Conservation (phyloP, 2,329 filamentous ascomycete species). For the Pseudogymnoascus sp. region DNA sequence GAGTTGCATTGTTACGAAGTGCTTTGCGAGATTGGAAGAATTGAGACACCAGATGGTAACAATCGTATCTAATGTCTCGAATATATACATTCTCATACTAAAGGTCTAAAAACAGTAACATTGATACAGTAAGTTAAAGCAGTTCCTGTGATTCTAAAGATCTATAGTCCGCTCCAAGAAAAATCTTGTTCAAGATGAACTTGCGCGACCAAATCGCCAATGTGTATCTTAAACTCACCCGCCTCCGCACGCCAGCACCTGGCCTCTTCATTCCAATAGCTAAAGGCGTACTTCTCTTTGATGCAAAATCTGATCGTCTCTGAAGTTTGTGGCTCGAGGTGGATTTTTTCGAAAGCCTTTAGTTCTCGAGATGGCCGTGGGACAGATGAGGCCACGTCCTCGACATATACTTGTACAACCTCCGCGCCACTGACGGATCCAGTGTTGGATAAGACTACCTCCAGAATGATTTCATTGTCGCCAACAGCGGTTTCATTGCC, state of each 20-base stretch:
- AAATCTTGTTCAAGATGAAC: not conserved
- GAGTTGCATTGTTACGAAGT: not conserved
- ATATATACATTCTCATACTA: not conserved
- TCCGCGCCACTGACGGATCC: conserved; percentile 8
- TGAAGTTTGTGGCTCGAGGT: not conserved
- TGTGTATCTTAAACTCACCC: not conserved
- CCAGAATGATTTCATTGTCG: not conserved
- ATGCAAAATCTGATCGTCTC: not conserved
- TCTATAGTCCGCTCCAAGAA: not conserved
- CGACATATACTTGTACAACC: conserved; percentile 14
- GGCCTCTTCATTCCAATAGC: conserved; percentile 10
- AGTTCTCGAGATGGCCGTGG: conserved; percentile 5
- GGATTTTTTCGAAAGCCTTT: conserved; percentile 13
- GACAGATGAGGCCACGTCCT: conserved; percentile 9
- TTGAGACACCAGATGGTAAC: not conserved
- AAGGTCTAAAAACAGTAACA: not conserved
- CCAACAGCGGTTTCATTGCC: not conserved
- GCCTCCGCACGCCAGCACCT: conserved; percentile 8
- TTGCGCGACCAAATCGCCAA: not conserved
- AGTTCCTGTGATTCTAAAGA: not conserved
- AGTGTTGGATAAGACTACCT: not conserved
- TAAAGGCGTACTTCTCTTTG: conserved; percentile 7
- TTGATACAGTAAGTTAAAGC: not conserved
- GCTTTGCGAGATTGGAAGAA: not conserved
- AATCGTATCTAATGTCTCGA: not conserved